phyloP scores from a whole-genome alignment of 306 rosid genomes.

The Lathyrus oleraceus region DNA sequence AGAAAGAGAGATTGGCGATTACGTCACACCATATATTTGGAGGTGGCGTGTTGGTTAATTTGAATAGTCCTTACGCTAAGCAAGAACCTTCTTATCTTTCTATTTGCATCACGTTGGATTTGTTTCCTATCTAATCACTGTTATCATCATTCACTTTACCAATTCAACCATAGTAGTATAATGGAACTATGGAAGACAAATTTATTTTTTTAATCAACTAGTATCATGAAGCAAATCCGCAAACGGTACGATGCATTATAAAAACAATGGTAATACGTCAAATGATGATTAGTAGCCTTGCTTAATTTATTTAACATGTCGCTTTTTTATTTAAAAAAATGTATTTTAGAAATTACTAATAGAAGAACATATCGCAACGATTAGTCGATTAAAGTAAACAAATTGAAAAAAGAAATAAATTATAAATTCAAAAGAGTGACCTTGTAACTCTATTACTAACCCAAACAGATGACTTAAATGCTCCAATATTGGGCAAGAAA shows the following conservation, averaged over 20 bases:
- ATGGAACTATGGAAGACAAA: neutral
- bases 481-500: constrained; percentile 1
- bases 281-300: neutral
- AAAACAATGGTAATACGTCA: neutral
- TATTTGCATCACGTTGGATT: constrained; percentile 18
- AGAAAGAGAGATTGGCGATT: constrained; percentile 23
- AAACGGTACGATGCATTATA: constrained; percentile 15
- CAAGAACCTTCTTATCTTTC: constrained; percentile 35
- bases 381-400: neutral
- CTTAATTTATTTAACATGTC: constrained; percentile 1
- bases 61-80: constrained; percentile 29
- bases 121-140: neutral
- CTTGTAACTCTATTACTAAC: neutral
- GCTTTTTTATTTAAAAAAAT: neutral
- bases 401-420: neutral
- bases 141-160: neutral
- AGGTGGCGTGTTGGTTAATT: constrained; percentile 9
- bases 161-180: neutral
- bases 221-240: neutral
- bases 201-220: neutral
- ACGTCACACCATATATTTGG: constrained; percentile 27
- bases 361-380: neutral
- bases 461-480: neutral
- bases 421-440: neutral
- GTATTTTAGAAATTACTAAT: neutral